A percentile compares a stretch with the other conserved stretches of the same genome.
These are phyloP conservation scores for Tephrocybe sp. DNA, from an alignment of 768 basidiomycete genomes.

Conservation along the genomic window DNA sequence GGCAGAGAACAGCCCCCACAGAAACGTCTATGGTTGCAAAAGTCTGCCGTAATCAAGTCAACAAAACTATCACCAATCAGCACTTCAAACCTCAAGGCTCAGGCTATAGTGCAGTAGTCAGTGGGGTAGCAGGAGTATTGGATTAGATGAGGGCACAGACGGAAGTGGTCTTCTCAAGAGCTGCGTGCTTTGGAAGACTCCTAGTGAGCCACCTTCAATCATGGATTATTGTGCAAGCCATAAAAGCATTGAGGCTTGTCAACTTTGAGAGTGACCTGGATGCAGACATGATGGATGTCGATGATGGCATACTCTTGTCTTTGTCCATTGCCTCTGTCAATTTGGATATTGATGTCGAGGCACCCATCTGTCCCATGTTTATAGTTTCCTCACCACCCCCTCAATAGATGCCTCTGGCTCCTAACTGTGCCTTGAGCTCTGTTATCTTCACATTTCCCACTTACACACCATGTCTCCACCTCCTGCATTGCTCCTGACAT, in stretches of 20 bases:
- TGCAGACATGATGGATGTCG: slow-evolving; percentile 13
- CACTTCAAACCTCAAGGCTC: slow-evolving; percentile 17
- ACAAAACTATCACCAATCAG: slow-evolving; percentile 2
- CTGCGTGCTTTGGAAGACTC: slow-evolving; percentile 12
- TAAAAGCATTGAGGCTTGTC: slow-evolving; percentile 13
- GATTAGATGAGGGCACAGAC: neutral
- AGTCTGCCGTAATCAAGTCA: slow-evolving; percentile 3
- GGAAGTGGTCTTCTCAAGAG: neutral
- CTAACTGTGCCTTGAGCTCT: slow-evolving; percentile 8
- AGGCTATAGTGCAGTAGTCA: slow-evolving; percentile 20
- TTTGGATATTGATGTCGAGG: slow-evolving; percentile 23
- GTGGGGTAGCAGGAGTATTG: slow-evolving; percentile 17
- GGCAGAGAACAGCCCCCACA: slow-evolving; percentile 24
- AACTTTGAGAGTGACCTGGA: slow-evolving; percentile 10
- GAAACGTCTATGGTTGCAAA: slow-evolving; percentile 20
- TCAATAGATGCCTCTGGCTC: neutral
- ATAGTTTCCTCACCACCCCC: slow-evolving; percentile 9
- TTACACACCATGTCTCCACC: too few relatives aligned
- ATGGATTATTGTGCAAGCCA: slow-evolving; percentile 15
- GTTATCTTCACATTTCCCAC: too few relatives aligned
- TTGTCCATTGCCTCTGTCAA: slow-evolving; percentile 18
- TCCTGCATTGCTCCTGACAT: too few relatives aligned
- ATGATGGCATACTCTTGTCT: slow-evolving; percentile 5
- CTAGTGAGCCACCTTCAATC: slow-evolving; percentile 19
- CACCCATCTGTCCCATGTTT: neutral